Percentiles rank a stretch among this genome's conserved stretches.
These are phyloP conservation scores for Pythium rhizo-oryzae DNA, from an alignment of 352 stramenopile species.

Conservation along the genomic window DNA sequence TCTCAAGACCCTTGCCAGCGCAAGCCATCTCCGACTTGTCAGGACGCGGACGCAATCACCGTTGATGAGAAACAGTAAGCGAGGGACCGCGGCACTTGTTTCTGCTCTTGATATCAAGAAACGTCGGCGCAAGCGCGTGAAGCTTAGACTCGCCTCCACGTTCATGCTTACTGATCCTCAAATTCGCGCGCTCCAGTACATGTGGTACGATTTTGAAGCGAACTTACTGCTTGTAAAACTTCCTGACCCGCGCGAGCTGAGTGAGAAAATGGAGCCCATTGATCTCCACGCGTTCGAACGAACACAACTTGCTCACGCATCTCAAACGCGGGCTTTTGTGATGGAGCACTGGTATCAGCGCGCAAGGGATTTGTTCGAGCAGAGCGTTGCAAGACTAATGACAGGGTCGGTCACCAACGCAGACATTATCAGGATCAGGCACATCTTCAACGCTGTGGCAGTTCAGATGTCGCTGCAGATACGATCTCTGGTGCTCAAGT, in stretches of 20 bases:
- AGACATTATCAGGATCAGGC: constrained; percentile 33
- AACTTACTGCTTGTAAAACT: constrained; percentile 53
- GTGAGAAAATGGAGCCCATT: constrained; percentile 29
- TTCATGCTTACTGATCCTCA: constrained; percentile 58
- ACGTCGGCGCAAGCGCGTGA: constrained; percentile 39
- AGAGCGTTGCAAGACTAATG: constrained; percentile 7
- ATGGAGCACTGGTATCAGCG: constrained; percentile 69
- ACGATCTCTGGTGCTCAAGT: constrained; percentile 63
- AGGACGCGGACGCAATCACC: neutral
- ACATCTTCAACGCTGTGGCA: constrained; percentile 64
- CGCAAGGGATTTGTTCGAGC: constrained; percentile 52
- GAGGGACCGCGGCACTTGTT: neutral
- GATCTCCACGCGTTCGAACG: constrained; percentile 59
- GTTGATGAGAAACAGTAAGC: neutral
- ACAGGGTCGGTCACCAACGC: constrained; percentile 26
- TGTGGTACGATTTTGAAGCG: constrained; percentile 63
- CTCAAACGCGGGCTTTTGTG: constrained; percentile 40
- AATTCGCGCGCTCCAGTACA: constrained; percentile 53
- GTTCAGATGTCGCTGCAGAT: constrained; percentile 80
- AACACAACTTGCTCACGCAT: constrained; percentile 52
- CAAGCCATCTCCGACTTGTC: neutral
- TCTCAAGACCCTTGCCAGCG: constrained; percentile 42
- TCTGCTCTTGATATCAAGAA: constrained; percentile 29
- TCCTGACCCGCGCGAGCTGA: constrained; percentile 35
- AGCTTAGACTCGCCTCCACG: constrained; percentile 40